A percentile compares a stretch with the other conserved stretches of the same genome.
phyloP scores from a whole-genome alignment of 2,329 filamentous ascomycete genomes.

The Curvularia spicifera region DNA sequence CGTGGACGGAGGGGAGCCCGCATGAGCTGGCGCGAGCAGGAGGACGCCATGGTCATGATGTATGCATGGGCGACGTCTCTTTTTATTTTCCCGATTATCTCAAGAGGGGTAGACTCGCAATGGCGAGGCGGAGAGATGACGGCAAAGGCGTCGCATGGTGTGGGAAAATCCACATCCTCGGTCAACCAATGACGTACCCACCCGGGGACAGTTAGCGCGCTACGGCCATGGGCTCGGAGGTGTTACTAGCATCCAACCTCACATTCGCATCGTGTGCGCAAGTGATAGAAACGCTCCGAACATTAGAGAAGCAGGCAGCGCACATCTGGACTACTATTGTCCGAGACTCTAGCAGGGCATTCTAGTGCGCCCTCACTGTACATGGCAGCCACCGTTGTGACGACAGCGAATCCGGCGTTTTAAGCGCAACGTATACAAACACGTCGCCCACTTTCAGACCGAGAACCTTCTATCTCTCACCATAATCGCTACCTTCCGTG shows the following conservation, averaged over 20 bases:
- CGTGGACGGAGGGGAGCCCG: conserved; percentile 27
- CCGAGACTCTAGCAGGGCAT: background rate
- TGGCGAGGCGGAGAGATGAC: conserved; percentile 14
- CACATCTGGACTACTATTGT: background rate
- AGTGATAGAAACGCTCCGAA: background rate
- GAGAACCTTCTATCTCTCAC: conserved; percentile 6
- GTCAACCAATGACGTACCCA: conserved; percentile 38
- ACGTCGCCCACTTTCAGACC: conserved; percentile 15
- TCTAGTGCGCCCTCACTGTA: background rate
- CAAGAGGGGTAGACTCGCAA: conserved; percentile 4
- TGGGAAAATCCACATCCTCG: conserved; percentile 25
- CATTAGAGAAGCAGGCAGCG: background rate
- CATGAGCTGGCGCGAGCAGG: conserved; percentile 37
- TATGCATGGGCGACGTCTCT: conserved; percentile 10
- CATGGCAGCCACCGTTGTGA: conserved; percentile 16
- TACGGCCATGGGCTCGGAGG: conserved; percentile 23
- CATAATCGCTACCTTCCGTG: conserved; percentile 5
- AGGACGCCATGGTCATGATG: conserved; percentile 38
- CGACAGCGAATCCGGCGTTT: conserved; percentile 25
- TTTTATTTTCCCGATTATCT: background rate
- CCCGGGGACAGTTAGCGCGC: conserved; percentile 21
- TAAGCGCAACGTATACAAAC: conserved; percentile 45
- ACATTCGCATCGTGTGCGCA: conserved; percentile 11
- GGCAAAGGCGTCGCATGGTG: conserved; percentile 24
- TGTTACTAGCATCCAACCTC: background rate